These are phyloP conservation scores for Aspergillus intermedius DNA, from an alignment of 2,329 filamentous ascomycete genomes.

Conservation along the genomic window DNA sequence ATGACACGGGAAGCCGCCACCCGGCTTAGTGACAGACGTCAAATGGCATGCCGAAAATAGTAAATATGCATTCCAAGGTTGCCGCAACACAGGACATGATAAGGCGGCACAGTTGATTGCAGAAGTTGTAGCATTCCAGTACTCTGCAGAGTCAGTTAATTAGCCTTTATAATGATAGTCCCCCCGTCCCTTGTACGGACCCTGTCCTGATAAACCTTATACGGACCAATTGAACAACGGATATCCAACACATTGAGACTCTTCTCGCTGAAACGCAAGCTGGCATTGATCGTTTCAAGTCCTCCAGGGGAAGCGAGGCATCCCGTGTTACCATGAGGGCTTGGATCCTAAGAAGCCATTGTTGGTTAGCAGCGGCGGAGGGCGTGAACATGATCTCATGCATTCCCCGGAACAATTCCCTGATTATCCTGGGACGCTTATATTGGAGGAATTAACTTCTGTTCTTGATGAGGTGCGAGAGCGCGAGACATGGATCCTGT, in stretches of 20 bases:
- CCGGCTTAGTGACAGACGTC: too few relatives aligned
- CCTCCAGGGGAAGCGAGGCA: slow-evolving; percentile 2
- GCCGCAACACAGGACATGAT: too few relatives aligned
- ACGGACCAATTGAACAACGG: slow-evolving; percentile 5
- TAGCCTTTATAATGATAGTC: background rate
- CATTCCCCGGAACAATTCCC: slow-evolving; percentile 31
- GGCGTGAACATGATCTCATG: slow-evolving; percentile 33
- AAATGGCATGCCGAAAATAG: too few relatives aligned
- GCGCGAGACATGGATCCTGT: slow-evolving; percentile 4
- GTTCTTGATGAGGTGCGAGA: slow-evolving; percentile 26
- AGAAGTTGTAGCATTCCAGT: too few relatives aligned
- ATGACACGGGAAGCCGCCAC: too few relatives aligned
- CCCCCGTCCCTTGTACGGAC: background rate
- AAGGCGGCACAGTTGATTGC: too few relatives aligned
- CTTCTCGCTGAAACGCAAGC: slow-evolving; percentile 5
- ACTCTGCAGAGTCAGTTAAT: background rate
- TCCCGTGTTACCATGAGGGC: slow-evolving; percentile 7
- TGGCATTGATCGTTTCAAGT: slow-evolving; percentile 8
- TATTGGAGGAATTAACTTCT: slow-evolving; percentile 43
- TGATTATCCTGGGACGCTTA: slow-evolving; percentile 31
- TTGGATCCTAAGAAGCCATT: slow-evolving; percentile 8
- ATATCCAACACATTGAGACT: slow-evolving; percentile 4
- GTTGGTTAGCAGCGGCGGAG: slow-evolving; percentile 40
- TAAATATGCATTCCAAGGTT: too few relatives aligned
- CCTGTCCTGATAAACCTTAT: background rate